Percentiles rank a stretch among this genome's conserved stretches.
These are phyloP conservation scores for Calycina marina DNA, from an alignment of 2,329 filamentous ascomycete genomes.

Conservation along the genomic window DNA sequence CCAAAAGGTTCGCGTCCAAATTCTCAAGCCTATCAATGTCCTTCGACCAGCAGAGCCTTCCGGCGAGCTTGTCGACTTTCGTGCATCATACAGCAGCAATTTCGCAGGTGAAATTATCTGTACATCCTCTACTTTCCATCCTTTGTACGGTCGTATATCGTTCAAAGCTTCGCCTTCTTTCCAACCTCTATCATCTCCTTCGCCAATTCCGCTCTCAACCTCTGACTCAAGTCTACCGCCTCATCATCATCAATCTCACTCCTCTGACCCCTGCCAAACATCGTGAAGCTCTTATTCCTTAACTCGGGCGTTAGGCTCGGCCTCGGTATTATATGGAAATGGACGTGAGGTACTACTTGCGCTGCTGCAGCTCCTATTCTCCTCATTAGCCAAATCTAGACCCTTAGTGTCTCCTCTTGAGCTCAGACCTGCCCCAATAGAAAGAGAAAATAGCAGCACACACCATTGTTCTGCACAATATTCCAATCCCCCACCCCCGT, in stretches of 20 bases:
- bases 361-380: constrained; percentile 58
- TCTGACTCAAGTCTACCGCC: constrained; percentile 41
- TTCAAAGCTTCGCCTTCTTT: too few species aligned
- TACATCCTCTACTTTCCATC: too few species aligned
- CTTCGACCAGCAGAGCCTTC: too few species aligned
- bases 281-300: constrained; percentile 50
- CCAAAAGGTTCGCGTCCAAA: too few species aligned
- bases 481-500: constrained; percentile 80
- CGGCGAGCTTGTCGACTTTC: too few species aligned
- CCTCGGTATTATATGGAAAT: constrained; percentile 87
- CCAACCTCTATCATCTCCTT: constrained; percentile 28
- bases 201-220: constrained; percentile 35
- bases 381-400: constrained; percentile 6
- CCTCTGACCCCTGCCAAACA: constrained; percentile 63
- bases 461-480: constrained; percentile 86
- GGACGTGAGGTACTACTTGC: constrained; percentile 84
- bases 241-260: constrained; percentile 68
- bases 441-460: constrained; percentile 10
- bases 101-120: too few species aligned
- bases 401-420: too few species aligned
- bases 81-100: too few species aligned
- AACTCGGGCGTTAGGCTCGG: constrained; percentile 44
- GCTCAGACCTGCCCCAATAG: constrained; percentile 1
- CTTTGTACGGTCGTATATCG: too few species aligned
- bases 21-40: too few species aligned